Conservation (phyloP, 225 moss, liverwort and hornwort genomes). For the Lunularia cruciata region DNA sequence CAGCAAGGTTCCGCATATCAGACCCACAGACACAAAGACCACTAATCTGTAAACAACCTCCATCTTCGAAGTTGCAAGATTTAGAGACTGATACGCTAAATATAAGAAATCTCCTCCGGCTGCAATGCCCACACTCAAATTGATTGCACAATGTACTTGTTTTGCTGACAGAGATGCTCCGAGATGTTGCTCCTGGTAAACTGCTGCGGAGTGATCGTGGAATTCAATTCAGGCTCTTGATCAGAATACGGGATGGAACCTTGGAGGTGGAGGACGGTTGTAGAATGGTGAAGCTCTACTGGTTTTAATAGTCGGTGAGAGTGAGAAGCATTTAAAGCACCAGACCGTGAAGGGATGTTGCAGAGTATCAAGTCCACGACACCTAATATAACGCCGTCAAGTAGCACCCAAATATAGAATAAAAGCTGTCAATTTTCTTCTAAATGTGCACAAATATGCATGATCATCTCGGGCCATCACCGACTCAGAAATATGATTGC, state of each 20-base stretch:
- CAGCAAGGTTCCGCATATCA: not conserved
- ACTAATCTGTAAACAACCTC: not conserved
- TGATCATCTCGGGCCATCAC: not conserved
- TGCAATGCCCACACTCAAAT: too few species aligned
- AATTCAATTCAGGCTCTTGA: too few species aligned
- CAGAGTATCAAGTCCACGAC: slow-evolving; percentile 2
- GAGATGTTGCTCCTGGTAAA: too few species aligned
- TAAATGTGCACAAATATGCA: not conserved
- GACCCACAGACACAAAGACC: not conserved
- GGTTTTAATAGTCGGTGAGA: not conserved
- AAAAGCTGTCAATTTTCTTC: slow-evolving; percentile 7
- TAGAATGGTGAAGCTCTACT: not conserved
- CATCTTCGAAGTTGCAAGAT: too few species aligned
- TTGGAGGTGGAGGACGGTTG: too few species aligned
- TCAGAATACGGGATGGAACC: too few species aligned
- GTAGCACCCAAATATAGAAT: slow-evolving; percentile 7
- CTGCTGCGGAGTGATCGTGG: too few species aligned
- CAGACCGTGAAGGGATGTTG: not conserved
- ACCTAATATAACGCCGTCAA: slow-evolving; percentile 3
- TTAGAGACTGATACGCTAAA: too few species aligned
- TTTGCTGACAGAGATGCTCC: too few species aligned
- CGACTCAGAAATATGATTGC: not conserved
- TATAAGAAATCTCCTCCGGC: too few species aligned
- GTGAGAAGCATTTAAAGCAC: not conserved
- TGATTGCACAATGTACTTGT: too few species aligned